A percentile compares a stretch with the other conserved stretches of the same genome.
Conservation (phyloP, 2,329 filamentous ascomycete genomes). For the Hymenoscyphus infarciens region DNA sequence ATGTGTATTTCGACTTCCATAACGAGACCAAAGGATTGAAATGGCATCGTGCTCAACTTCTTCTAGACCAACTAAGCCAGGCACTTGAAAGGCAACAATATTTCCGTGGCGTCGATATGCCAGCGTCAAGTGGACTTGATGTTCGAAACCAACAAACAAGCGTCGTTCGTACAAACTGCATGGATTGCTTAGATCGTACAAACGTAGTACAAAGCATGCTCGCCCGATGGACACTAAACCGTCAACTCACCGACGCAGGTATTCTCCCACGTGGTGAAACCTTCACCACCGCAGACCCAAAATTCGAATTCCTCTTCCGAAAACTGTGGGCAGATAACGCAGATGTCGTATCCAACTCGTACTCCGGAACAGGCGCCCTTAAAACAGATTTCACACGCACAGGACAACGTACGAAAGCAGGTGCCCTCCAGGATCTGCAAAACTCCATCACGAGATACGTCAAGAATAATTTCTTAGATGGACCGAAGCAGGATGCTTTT, state of each 20-base stretch:
- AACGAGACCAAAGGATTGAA: slow-evolving; percentile 93
- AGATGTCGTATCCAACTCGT: slow-evolving; percentile 86
- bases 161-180: slow-evolving; percentile 96
- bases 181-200: slow-evolving; percentile 97
- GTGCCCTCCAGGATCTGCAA: slow-evolving; percentile 79
- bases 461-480: slow-evolving; percentile 91
- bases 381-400: slow-evolving; percentile 98
- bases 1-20: slow-evolving; percentile 98
- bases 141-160: slow-evolving; percentile 78
- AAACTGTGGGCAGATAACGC: slow-evolving; percentile 99
- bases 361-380: slow-evolving; percentile 93
- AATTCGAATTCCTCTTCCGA: slow-evolving; percentile 88
- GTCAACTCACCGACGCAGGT: slow-evolving; percentile 82
- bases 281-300: slow-evolving; percentile 69
- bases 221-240: slow-evolving; percentile 80
- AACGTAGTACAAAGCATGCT: slow-evolving; percentile 99
- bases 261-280: slow-evolving; percentile 72
- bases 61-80: slow-evolving; percentile 77
- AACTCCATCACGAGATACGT: slow-evolving; percentile 89
- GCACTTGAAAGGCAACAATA: slow-evolving; percentile 79
- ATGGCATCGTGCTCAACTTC: slow-evolving; percentile 85
- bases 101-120: slow-evolving; percentile 87
- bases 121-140: slow-evolving; percentile 73
- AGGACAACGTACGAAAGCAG: slow-evolving; percentile 79
- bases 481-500: slow-evolving; percentile 90